Percentiles rank a stretch among this genome's conserved stretches.
Evolutionary conservation across 2,329 filamentous ascomycete species (phyloP).

Genomic region (Claviceps pusilla): DNA sequence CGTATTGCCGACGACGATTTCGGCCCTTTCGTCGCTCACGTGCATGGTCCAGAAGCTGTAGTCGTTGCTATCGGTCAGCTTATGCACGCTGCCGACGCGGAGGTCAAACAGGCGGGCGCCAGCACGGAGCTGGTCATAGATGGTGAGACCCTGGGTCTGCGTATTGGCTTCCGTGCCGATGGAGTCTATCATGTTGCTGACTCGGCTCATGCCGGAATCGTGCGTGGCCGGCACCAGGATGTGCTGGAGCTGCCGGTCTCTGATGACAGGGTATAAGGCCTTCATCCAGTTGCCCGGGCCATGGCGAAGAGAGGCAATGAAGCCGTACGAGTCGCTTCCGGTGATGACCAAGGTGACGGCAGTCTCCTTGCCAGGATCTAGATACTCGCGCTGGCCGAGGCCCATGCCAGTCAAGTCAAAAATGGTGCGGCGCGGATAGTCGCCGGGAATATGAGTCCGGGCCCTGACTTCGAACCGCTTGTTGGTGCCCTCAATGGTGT

Average conservation of each 20-base stretch:
- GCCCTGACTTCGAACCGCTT: conserved; percentile 17
- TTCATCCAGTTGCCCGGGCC: conserved; percentile 19
- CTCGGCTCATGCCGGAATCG: conserved; percentile 32
- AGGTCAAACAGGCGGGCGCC: conserved; percentile 35
- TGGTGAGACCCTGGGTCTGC: conserved; percentile 28
- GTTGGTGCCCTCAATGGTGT: conserved; percentile 15
- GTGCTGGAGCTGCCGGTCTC: conserved; percentile 25
- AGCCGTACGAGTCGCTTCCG: conserved; percentile 19
- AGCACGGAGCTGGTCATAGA: conserved; percentile 28
- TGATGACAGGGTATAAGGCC: conserved; percentile 17
- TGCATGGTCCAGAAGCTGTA: conserved; percentile 27
- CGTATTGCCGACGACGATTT: conserved; percentile 28
- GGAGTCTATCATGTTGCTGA: conserved; percentile 19
- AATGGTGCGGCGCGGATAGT: conserved; percentile 13
- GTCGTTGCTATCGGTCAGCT: conserved; percentile 4
- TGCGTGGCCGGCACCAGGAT: conserved; percentile 34
- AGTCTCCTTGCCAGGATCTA: conserved; percentile 15
- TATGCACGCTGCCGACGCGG: conserved; percentile 21
- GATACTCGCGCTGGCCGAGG: conserved; percentile 19
- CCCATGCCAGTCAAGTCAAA: conserved; percentile 18
- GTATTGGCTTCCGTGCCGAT: conserved; percentile 26
- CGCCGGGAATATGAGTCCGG: conserved; percentile 16
- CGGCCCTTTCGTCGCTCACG: conserved; percentile 20
- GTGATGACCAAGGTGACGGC: conserved; percentile 21
- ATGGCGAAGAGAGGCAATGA: conserved; percentile 16